phyloP scores from a whole-genome alignment of 345 rosid genomes.

The Angophora floribunda region DNA sequence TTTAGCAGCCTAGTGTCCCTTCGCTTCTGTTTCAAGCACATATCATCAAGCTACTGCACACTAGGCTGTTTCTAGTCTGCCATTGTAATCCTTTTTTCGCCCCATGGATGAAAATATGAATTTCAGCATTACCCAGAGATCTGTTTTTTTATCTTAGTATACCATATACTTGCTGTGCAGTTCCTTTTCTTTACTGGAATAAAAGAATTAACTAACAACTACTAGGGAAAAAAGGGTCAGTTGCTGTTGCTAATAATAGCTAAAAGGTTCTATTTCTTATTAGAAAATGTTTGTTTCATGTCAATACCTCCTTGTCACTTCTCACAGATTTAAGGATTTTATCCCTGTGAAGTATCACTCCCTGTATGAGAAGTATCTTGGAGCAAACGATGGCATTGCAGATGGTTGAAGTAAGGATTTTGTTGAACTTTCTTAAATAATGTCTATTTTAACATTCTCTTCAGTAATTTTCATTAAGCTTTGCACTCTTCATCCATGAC shows the following conservation, averaged over 20 bases:
- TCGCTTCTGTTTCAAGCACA: neutral
- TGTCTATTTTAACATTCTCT: neutral
- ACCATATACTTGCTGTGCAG: neutral
- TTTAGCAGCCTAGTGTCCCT: neutral
- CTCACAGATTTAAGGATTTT: constrained; percentile 72
- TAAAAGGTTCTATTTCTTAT: neutral
- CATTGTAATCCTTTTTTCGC: neutral
- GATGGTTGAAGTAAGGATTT: constrained; percentile 7
- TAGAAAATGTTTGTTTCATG: neutral
- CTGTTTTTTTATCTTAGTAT: neutral
- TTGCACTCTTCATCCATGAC: neutral
- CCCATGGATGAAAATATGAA: neutral
- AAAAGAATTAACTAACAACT: neutral
- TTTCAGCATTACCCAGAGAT: neutral
- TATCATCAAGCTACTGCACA: neutral
- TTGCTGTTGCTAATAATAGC: neutral
- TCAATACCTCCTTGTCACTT: neutral
- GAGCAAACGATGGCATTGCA: constrained; percentile 15
- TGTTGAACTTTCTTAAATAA: neutral
- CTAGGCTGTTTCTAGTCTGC: neutral
- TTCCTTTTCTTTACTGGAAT: neutral
- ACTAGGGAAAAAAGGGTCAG: neutral
- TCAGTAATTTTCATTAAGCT: neutral
- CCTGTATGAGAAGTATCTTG: constrained; percentile 61
- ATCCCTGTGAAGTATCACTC: constrained; percentile 60